These are phyloP conservation scores for Diaporthe helianthi DNA, from an alignment of 2,329 filamentous ascomycete genomes.

Conservation along the genomic window DNA sequence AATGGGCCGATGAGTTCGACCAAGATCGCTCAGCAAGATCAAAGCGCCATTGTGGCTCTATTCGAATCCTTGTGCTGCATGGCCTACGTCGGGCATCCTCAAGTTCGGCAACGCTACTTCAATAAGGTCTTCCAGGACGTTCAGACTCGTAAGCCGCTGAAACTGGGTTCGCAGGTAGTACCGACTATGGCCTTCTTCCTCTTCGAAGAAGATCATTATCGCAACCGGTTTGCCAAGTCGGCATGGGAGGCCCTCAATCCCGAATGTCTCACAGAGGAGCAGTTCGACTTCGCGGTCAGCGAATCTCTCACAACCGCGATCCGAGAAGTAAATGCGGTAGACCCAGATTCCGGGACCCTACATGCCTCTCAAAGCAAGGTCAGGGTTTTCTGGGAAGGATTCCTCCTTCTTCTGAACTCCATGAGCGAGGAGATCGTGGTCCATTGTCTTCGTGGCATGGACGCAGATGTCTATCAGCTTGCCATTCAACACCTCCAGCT, in stretches of 20 bases:
- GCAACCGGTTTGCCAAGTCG: constrained; percentile 71
- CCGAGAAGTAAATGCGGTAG: constrained; percentile 26
- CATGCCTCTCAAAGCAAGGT: constrained; percentile 57
- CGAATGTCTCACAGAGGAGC: constrained; percentile 67
- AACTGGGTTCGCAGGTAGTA: constrained; percentile 73
- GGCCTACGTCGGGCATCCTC: constrained; percentile 69
- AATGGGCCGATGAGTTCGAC: constrained; percentile 55
- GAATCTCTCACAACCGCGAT: constrained; percentile 75
- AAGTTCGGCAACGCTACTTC: constrained; percentile 64
- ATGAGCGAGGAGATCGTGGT: constrained; percentile 78
- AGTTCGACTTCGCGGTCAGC: constrained; percentile 89
- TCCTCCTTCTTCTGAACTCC: constrained; percentile 75
- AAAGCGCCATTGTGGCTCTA: constrained; percentile 75
- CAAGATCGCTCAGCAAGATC: constrained; percentile 55
- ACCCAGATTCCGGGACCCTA: constrained; percentile 12
- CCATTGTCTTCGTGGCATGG: constrained; percentile 79
- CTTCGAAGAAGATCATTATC: constrained; percentile 72
- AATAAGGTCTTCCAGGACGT: constrained; percentile 84
- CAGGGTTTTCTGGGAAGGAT: constrained; percentile 79
- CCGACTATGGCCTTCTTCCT: constrained; percentile 87
- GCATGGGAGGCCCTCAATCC: constrained; percentile 73
- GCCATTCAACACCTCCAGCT: constrained; percentile 61
- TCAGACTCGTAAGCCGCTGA: constrained; percentile 79
- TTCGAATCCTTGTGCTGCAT: constrained; percentile 90
- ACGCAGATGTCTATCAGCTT: constrained; percentile 73